Evolutionary conservation across 1,284 basidiomycete genomes (phyloP).

Genomic region (Violaceomyces palustris): DNA sequence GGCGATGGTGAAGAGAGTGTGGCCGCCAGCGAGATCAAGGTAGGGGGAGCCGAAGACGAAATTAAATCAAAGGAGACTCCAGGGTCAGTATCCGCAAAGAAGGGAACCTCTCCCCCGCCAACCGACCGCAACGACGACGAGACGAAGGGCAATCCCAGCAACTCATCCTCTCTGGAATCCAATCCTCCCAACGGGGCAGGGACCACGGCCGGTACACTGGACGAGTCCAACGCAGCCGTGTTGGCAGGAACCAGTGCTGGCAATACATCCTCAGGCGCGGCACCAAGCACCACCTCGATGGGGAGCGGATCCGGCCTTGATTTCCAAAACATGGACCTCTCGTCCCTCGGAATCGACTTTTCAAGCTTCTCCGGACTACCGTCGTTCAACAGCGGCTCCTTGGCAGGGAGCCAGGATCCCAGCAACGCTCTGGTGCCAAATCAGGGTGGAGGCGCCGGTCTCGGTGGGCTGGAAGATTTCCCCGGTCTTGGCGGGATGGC

Average conservation of each 20-base stretch:
- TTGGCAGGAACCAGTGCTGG: neutral
- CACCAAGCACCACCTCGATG: neutral
- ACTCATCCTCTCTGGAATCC: neutral
- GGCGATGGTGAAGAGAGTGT: neutral
- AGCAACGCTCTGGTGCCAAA: too few relatives aligned
- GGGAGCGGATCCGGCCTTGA: too few relatives aligned
- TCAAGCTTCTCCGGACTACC: neutral
- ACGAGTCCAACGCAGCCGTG: neutral
- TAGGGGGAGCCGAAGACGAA: too few relatives aligned
- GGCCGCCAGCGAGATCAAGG: neutral
- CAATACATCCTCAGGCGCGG: neutral
- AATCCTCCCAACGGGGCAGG: neutral
- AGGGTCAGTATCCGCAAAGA: too few relatives aligned
- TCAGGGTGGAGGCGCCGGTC: neutral
- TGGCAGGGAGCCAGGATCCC: too few relatives aligned
- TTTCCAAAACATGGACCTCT: too few relatives aligned
- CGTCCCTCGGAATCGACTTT: constrained; percentile 5
- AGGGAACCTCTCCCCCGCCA: constrained; percentile 4
- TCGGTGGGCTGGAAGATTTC: neutral
- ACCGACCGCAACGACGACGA: neutral
- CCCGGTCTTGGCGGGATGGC: neutral
- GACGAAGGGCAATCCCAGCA: neutral
- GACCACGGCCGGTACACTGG: neutral
- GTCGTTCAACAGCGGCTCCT: neutral
- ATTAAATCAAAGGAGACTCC: too few relatives aligned